phyloP scores from a whole-genome alignment of 2,329 filamentous ascomycete species.

The Thelonectria discophora region DNA sequence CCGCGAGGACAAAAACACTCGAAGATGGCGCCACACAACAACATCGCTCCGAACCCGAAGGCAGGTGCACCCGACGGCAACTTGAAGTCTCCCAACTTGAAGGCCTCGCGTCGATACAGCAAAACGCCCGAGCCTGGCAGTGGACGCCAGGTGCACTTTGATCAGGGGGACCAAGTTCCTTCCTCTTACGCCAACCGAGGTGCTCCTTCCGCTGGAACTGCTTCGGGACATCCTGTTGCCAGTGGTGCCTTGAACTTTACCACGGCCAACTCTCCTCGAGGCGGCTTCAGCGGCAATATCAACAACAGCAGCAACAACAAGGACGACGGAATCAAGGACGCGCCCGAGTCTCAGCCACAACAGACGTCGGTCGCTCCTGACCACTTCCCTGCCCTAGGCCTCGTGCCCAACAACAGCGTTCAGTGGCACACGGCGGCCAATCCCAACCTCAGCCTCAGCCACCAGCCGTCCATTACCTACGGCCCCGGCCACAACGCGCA shows the following conservation, averaged over 20 bases:
- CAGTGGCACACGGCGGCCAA: constrained; percentile 49
- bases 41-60: constrained; percentile 18
- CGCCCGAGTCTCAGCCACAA: not conserved
- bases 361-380: constrained; percentile 22
- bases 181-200: constrained; percentile 10
- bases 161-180: constrained; percentile 21
- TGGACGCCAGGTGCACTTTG: constrained; percentile 47
- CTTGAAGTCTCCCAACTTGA: constrained; percentile 43
- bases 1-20: too few relatives aligned
- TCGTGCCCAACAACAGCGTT: constrained; percentile 34
- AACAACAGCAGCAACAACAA: constrained; percentile 14
- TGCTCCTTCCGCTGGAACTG: not conserved
- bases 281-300: constrained; percentile 34
- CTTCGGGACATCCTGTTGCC: not conserved
- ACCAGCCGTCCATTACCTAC: constrained; percentile 37
- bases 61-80: constrained; percentile 38
- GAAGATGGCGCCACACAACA: not conserved
- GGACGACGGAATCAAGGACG: not conserved
- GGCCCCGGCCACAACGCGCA: constrained; percentile 14
- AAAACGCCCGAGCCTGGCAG: constrained; percentile 38
- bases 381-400: constrained; percentile 44
- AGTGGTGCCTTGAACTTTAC: constrained; percentile 11
- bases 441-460: constrained; percentile 45
- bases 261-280: constrained; percentile 38
- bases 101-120: constrained; percentile 38